These are phyloP conservation scores for Phlyctochytrium bullatum DNA, from an alignment of 192 early-diverging fungal genomes.

Conservation along the genomic window DNA sequence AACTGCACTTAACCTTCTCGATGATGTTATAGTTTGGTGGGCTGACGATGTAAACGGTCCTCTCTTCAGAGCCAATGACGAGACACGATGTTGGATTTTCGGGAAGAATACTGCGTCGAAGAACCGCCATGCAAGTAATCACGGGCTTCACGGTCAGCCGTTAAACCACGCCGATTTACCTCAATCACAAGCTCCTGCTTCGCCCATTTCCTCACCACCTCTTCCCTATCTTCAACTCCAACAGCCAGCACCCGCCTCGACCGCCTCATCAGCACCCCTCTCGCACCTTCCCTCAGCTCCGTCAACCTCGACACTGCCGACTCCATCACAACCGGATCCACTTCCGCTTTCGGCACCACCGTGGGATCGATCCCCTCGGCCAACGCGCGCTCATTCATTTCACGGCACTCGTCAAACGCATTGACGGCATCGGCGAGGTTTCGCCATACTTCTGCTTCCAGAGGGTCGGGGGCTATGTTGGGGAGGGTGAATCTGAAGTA, in stretches of 20 bases:
- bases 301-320: not conserved
- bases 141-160: conserved; percentile 8
- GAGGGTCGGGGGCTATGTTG: conserved; percentile 1
- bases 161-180: not conserved
- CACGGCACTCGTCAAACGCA: not conserved
- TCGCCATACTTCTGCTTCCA: conserved; percentile 16
- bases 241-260: too few relatives aligned
- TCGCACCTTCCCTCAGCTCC: not conserved
- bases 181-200: not conserved
- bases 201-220: too few relatives aligned
- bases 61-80: conserved; percentile 19
- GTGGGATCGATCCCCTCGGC: too few relatives aligned
- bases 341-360: too few relatives aligned
- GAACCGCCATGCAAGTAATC: conserved; percentile 15
- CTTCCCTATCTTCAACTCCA: too few relatives aligned
- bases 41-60: conserved; percentile 19
- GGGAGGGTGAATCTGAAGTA: conserved; percentile 23
- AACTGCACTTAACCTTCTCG: conserved; percentile 6
- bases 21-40: conserved; percentile 21
- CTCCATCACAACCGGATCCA: conserved; percentile 5
- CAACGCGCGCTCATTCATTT: not conserved
- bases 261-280: too few relatives aligned
- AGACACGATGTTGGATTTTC: conserved; percentile 3
- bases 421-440: conserved; percentile 5
- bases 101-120: conserved; percentile 4